Percentiles rank a stretch among this genome's conserved stretches.
phyloP scores from a whole-genome alignment of 1,284 basidiomycete species.

The Lentinus polychrous region DNA sequence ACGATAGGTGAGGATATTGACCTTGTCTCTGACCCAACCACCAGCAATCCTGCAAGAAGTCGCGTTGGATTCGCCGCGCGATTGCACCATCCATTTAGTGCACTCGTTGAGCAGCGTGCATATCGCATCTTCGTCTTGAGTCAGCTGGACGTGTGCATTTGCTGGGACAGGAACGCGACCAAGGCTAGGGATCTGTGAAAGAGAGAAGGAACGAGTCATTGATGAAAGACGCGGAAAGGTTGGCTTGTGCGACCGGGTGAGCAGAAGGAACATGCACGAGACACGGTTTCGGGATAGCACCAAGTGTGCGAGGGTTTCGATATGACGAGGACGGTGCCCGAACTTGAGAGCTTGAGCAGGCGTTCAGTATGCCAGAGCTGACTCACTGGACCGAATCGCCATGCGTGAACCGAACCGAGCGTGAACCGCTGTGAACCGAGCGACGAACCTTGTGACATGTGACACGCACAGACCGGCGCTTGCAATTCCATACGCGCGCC shows the following conservation, averaged over 20 bases:
- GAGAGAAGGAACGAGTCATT: constrained; percentile 14
- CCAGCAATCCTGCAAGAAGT: constrained; percentile 86
- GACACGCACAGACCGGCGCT: no score
- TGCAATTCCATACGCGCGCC: no score
- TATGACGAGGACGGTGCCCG: no score
- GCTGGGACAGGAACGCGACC: constrained; percentile 14
- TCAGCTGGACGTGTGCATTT: constrained; percentile 39
- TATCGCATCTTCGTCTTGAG: constrained; percentile 47
- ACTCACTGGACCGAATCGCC: no score
- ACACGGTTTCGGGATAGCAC: no score
- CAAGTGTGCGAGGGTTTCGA: no score
- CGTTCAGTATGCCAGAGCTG: no score
- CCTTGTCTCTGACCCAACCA: constrained; percentile 98
- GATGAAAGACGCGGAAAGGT: not conserved
- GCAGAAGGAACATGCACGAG: not conserved
- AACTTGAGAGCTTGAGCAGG: not conserved
- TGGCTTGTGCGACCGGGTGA: not conserved
- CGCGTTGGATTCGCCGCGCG: constrained; percentile 30
- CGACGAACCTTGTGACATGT: no score
- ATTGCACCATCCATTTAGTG: constrained; percentile 45
- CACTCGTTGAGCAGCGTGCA: constrained; percentile 69
- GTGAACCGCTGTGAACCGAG: no score
- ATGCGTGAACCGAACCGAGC: no score
- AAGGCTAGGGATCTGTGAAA: constrained; percentile 7
- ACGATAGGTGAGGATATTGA: constrained; percentile 28